Evolutionary conservation across 2,329 filamentous ascomycete genomes (phyloP).

Genomic region (Septoria petroselini): DNA sequence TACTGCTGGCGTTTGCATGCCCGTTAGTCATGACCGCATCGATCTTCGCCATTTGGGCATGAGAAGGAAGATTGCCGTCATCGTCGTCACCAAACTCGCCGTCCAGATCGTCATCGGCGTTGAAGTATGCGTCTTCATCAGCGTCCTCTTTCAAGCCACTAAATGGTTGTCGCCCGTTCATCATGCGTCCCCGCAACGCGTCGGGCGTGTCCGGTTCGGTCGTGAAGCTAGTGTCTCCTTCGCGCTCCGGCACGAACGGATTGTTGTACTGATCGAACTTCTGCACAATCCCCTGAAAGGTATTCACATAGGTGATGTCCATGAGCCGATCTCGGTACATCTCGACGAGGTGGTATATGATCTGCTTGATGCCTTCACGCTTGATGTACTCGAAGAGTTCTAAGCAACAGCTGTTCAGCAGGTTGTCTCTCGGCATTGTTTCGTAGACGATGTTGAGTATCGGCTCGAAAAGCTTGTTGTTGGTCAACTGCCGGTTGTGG

Average conservation of each 20-base stretch:
- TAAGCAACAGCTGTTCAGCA: constrained; percentile 88
- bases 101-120: constrained; percentile 81
- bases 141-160: constrained; percentile 77
- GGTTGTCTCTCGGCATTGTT: constrained; percentile 86
- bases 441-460: constrained; percentile 79
- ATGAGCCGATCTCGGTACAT: constrained; percentile 76
- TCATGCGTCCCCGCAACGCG: constrained; percentile 39
- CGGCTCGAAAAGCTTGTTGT: constrained; percentile 76
- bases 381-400: constrained; percentile 92
- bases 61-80: constrained; percentile 32
- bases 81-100: constrained; percentile 51
- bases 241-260: constrained; percentile 45
- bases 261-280: constrained; percentile 75
- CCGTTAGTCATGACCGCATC: constrained; percentile 54
- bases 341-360: constrained; percentile 80
- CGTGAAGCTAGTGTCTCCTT: constrained; percentile 63
- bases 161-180: constrained; percentile 58
- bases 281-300: constrained; percentile 71
- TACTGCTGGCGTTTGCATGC: constrained; percentile 33
- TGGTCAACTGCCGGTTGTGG: constrained; percentile 79
- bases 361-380: constrained; percentile 70
- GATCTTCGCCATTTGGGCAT: constrained; percentile 14
- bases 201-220: constrained; percentile 58
- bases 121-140: constrained; percentile 91
- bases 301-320: constrained; percentile 75